These are phyloP conservation scores for Massariosphaeria phaeospora DNA, from an alignment of 495 filamentous ascomycete genomes.

Conservation along the genomic window DNA sequence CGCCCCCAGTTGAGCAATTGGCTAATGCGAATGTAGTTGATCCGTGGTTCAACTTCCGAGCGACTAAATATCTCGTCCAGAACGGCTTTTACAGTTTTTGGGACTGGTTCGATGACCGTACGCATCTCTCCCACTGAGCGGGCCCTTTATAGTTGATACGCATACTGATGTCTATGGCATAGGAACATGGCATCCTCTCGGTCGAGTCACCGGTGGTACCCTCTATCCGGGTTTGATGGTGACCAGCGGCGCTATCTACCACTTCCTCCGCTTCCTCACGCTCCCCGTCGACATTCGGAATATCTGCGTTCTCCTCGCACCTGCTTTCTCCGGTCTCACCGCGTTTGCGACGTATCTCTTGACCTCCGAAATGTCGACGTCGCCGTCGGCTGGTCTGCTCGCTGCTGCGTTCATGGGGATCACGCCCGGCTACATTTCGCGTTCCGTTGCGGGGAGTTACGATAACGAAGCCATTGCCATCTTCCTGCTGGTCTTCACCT, in stretches of 20 bases:
- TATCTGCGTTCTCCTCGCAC: constrained; percentile 94
- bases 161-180: constrained; percentile 19
- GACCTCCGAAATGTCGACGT: constrained; percentile 91
- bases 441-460: constrained; percentile 97
- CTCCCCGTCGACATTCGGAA: constrained; percentile 98
- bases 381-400: constrained; percentile 88
- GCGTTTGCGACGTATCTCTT: constrained; percentile 91
- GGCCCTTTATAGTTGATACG: constrained; percentile 1
- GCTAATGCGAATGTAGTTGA: constrained; percentile 61
- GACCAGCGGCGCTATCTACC: constrained; percentile 95
- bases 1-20: constrained; percentile 19
- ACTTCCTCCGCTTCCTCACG: constrained; percentile 82
- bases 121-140: constrained; percentile 28
- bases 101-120: constrained; percentile 99
- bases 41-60: constrained; percentile 99
- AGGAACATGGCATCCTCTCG: constrained; percentile 99
- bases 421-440: constrained; percentile 92
- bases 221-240: constrained; percentile 99
- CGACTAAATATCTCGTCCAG: constrained; percentile 93
- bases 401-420: constrained; percentile 98
- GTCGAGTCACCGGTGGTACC: constrained; percentile 96
- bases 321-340: constrained; percentile 91
- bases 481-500: constrained; percentile 96
- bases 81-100: constrained; percentile 98
- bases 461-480: constrained; percentile 99